Evolutionary conservation across 2,329 filamentous ascomycete genomes (phyloP), one percentile per base, ranked within the genome.

Genomic region (Fusarium praegraminearum): DNA sequence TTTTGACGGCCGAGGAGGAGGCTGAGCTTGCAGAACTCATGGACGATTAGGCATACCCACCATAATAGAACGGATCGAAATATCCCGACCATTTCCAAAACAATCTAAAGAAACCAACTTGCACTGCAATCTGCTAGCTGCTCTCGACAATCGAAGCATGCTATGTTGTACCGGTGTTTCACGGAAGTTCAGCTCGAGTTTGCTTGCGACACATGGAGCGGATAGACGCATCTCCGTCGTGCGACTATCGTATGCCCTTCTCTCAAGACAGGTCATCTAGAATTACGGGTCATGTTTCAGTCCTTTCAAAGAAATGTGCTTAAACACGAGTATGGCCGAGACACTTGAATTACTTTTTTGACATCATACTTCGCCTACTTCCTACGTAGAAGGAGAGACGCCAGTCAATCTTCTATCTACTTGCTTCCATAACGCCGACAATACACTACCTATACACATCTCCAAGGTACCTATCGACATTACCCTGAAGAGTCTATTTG

Each of bases 1-100:
- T 90, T 76, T 82, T 98, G 80, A 97, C 94, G 7, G 91, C 89
- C 15, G 95, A 98, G 73, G 96, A 99, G 78, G 95, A 98, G 79
- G 91, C 92, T 7, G 96, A 98, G 79, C 83, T 99, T 69, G 94
- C 93, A 16, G 96, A 94, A 69, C 81, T 99, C 77, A 93, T 99
- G 93, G 93, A 90, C 67, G 90, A 93, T 67, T 86, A 79, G 69
- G 59, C 36, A 22, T 26, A 32, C 16, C 11, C 54, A 22, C 33
- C 7, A 41, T 57, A 36, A 55, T 55, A 40, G 32, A 32, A 54
- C 35, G 32, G 46, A 33, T 16, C 40, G 55, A 53, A 13, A 40
- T 18, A 40, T 33, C 26, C 15, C 13, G 28, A 22, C 24, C 35
- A 18, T n/a, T 44, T 33, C 24, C 22, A 26, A 35, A 41, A 46